Percentiles rank a stretch among this genome's conserved stretches.
Evolutionary conservation across 805 yeast genomes (phyloP).

Genomic region (Pichia gijzeniarum): DNA sequence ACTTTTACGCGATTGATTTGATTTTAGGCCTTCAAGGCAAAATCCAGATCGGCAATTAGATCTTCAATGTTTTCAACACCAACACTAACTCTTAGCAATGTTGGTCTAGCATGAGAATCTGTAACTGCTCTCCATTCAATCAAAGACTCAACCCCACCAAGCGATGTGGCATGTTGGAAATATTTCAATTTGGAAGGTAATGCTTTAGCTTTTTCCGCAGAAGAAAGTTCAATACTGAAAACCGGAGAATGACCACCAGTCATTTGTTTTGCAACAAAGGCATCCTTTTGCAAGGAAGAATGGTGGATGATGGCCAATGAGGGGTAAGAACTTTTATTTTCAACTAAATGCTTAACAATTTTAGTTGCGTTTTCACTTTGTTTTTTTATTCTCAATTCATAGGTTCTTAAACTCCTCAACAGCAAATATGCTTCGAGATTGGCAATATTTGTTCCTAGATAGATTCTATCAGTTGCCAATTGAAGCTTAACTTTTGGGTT

Average conservation of each 20-base stretch:
- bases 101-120: slow-evolving; percentile 47
- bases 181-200: slow-evolving; percentile 61
- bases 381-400: slow-evolving; percentile 57
- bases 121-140: slow-evolving; percentile 86
- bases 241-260: slow-evolving; percentile 66
- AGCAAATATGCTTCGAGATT: slow-evolving; percentile 71
- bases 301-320: slow-evolving; percentile 52
- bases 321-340: slow-evolving; percentile 42
- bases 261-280: slow-evolving; percentile 58
- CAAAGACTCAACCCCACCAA: slow-evolving; percentile 88
- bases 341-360: slow-evolving; percentile 53
- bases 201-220: slow-evolving; percentile 43
- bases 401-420: slow-evolving; percentile 76
- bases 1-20: neutral
- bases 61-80: slow-evolving; percentile 79
- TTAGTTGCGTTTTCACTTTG: slow-evolving; percentile 60
- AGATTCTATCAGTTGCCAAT: slow-evolving; percentile 57
- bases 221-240: slow-evolving; percentile 56
- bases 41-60: slow-evolving; percentile 63
- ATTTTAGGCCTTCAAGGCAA: slow-evolving; percentile 36
- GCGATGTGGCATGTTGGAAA: slow-evolving; percentile 87
- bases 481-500: slow-evolving; percentile 38
- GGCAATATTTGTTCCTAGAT: slow-evolving; percentile 75
- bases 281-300: slow-evolving; percentile 71
- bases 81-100: slow-evolving; percentile 65